These are phyloP conservation scores for Aspergillus phoenicis DNA, from an alignment of 2,329 filamentous ascomycete genomes.

Conservation along the genomic window DNA sequence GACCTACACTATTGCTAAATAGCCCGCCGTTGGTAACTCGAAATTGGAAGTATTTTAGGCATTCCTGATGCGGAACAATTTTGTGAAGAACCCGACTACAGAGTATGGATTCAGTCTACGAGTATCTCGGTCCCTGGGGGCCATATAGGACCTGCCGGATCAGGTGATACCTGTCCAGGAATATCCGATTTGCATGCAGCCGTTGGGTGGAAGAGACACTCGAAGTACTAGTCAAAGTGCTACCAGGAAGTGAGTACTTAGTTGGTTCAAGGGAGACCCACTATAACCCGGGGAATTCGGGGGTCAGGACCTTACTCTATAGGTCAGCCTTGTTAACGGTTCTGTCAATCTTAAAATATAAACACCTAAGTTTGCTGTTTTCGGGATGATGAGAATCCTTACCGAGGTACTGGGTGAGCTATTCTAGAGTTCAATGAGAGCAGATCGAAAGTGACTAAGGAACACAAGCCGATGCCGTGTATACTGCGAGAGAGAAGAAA, in stretches of 20 bases:
- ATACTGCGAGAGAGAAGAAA: background rate
- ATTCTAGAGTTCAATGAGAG: no score
- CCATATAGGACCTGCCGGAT: conserved; percentile 20
- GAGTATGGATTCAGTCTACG: background rate
- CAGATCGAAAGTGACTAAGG: background rate
- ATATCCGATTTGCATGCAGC: background rate
- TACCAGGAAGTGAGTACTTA: conserved; percentile 7
- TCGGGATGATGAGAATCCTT: background rate
- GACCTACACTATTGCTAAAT: no score
- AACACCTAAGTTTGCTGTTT: background rate
- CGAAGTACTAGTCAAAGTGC: background rate
- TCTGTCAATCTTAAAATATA: background rate
- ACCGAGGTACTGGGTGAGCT: background rate
- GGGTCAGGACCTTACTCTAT: background rate
- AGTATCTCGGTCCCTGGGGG: background rate
- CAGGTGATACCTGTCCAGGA: conserved; percentile 4
- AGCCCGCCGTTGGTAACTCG: no score
- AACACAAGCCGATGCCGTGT: background rate
- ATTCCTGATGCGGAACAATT: background rate
- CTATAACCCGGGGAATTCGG: background rate
- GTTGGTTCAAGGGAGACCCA: background rate
- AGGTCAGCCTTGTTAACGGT: background rate
- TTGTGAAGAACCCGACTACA: background rate
- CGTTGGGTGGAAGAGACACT: background rate
- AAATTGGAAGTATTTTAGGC: no score